phyloP scores from a whole-genome alignment of 1,284 basidiomycete species.

The Leccinum subrobustum region DNA sequence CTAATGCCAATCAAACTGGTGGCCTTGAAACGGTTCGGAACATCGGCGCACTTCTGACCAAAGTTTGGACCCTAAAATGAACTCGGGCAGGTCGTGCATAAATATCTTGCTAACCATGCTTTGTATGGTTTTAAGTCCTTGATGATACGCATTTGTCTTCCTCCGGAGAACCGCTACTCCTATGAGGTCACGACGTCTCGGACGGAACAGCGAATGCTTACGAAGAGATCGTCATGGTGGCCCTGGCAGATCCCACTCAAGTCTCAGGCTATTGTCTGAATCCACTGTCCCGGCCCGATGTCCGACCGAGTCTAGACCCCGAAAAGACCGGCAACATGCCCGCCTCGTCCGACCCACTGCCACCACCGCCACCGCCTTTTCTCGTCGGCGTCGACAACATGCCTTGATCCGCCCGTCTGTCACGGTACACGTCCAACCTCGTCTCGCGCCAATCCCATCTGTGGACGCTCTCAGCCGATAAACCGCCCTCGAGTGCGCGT shows the following conservation, averaged over 20 bases:
- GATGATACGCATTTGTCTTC: conserved; percentile 10
- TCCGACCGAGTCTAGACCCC: neutral
- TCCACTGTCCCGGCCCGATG: conserved; percentile 6
- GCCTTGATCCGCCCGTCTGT: conserved; percentile 6
- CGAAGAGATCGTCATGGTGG: neutral
- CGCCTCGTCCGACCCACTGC: conserved; percentile 27
- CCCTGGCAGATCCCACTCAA: neutral
- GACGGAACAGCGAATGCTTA: conserved; percentile 16
- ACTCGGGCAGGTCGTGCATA: neutral
- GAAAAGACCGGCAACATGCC: conserved; percentile 22
- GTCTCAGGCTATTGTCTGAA: neutral
- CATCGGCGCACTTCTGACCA: conserved; percentile 51
- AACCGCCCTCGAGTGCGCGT: conserved; percentile 61
- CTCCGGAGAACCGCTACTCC: neutral
- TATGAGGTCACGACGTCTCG: conserved; percentile 9
- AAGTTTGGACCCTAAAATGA: conserved; percentile 29
- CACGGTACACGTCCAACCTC: conserved; percentile 33
- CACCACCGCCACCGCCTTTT: conserved; percentile 6
- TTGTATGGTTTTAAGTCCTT: neutral
- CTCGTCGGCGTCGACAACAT: neutral
- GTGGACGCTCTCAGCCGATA: conserved; percentile 62
- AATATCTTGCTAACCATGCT: neutral
- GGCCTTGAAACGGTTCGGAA: conserved; percentile 58
- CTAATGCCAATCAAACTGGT: too few relatives aligned
- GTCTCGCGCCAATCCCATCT: conserved; percentile 74